A percentile compares a stretch with the other conserved stretches of the same genome.
phyloP scores from a whole-genome alignment of 768 basidiomycete species.

The Leucocoprinus sp. region DNA sequence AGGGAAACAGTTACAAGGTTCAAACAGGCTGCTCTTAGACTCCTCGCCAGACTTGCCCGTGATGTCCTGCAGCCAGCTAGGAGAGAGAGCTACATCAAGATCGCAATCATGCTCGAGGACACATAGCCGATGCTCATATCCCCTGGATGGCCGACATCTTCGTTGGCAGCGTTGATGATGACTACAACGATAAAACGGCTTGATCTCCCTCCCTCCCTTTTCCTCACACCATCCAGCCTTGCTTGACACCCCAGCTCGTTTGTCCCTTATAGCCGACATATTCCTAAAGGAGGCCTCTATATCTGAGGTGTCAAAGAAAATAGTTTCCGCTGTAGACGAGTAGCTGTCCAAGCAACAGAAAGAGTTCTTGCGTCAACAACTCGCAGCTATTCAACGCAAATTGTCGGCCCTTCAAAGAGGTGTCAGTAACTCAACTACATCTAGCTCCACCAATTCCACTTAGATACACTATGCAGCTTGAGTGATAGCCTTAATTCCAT shows the following conservation, averaged over 20 bases:
- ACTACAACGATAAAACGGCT: constrained; percentile 70
- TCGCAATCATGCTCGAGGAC: constrained; percentile 67
- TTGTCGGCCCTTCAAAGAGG: constrained; percentile 46
- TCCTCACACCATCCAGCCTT: constrained; percentile 36
- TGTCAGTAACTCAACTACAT: constrained; percentile 12
- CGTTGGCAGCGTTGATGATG: constrained; percentile 52
- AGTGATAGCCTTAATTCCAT: constrained; percentile 82
- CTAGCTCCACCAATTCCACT: constrained; percentile 15
- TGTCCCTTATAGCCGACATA: constrained; percentile 59
- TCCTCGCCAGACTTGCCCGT: constrained; percentile 58
- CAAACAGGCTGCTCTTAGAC: constrained; percentile 54
- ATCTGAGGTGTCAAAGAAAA: constrained; percentile 74
- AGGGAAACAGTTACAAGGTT: constrained; percentile 55
- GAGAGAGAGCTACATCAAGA: constrained; percentile 62
- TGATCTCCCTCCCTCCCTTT: constrained; percentile 16
- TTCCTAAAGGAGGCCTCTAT: constrained; percentile 73
- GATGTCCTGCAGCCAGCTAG: constrained; percentile 41
- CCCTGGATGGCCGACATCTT: constrained; percentile 77
- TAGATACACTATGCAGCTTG: constrained; percentile 42
- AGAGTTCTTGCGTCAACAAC: constrained; percentile 77
- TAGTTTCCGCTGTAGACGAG: constrained; percentile 73
- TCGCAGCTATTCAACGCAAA: constrained; percentile 73
- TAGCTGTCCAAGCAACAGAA: constrained; percentile 84
- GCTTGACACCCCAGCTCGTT: constrained; percentile 51
- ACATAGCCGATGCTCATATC: constrained; percentile 48